Conservation (phyloP, 2,329 filamentous ascomycete species). For the Botrytis squamosa region DNA sequence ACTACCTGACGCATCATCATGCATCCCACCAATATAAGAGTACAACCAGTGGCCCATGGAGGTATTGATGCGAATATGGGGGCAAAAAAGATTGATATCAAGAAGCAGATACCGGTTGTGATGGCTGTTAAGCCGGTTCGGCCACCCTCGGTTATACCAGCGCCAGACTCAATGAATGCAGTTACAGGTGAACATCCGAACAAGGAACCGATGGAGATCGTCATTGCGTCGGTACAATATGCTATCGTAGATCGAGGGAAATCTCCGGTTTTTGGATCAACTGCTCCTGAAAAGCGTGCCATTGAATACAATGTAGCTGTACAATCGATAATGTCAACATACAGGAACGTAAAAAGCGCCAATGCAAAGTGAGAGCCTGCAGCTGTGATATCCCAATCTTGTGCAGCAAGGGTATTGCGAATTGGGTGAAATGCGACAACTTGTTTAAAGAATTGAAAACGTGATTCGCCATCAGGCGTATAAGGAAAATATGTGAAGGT, state of each 20-base stretch:
- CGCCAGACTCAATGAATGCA: constrained; percentile 72
- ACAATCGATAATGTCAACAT: constrained; percentile 76
- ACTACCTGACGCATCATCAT: constrained; percentile 76
- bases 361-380: constrained; percentile 62
- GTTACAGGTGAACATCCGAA: constrained; percentile 71
- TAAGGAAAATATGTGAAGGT: constrained; percentile 72
- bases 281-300: constrained; percentile 69
- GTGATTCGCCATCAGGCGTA: constrained; percentile 59
- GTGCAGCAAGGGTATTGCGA: constrained; percentile 57
- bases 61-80: constrained; percentile 76
- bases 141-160: constrained; percentile 73
- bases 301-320: constrained; percentile 80
- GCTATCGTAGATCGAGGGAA: constrained; percentile 84
- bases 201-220: constrained; percentile 68
- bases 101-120: constrained; percentile 66
- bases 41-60: constrained; percentile 74
- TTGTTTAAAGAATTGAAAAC: constrained; percentile 71
- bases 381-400: constrained; percentile 61
- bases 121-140: constrained; percentile 72
- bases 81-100: constrained; percentile 71
- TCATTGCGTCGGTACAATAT: constrained; percentile 69
- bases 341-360: constrained; percentile 74
- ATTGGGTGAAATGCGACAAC: constrained; percentile 73
- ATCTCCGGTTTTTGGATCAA: constrained; percentile 67
- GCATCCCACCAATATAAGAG: constrained; percentile 70